Conservation (phyloP, 208 protist species). For the Trypanosoma mega region DNA sequence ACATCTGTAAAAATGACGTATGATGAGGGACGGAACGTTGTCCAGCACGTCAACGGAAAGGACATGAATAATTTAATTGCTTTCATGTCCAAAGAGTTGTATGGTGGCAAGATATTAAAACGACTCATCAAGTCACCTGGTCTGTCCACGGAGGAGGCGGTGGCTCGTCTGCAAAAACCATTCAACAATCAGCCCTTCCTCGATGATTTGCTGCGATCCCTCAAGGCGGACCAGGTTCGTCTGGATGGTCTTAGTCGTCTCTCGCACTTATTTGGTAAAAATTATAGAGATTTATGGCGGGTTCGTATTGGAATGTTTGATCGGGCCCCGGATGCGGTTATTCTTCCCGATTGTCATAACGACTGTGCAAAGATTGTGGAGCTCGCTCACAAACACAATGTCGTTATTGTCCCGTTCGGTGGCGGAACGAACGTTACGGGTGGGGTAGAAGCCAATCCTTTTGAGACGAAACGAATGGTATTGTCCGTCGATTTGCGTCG, state of each 20-base stretch:
- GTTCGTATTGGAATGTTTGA: constrained; percentile 86
- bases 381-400: constrained; percentile 89
- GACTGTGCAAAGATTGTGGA: constrained; percentile 86
- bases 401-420: constrained; percentile 93
- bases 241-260: constrained; percentile 77
- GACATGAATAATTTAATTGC: constrained; percentile 73
- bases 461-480: constrained; percentile 87
- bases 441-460: constrained; percentile 86
- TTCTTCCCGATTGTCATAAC: constrained; percentile 84
- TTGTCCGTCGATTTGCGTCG: constrained; percentile 92
- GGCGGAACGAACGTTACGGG: constrained; percentile 94
- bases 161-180: constrained; percentile 60
- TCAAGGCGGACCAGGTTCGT: constrained; percentile 66
- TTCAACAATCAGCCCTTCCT: constrained; percentile 82
- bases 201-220: constrained; percentile 43
- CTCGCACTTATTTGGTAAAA: constrained; percentile 89
- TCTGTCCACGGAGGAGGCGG: constrained; percentile 69
- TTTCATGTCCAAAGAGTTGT: constrained; percentile 82
- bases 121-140: constrained; percentile 56
- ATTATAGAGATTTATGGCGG: constrained; percentile 92
- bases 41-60: constrained; percentile 77
- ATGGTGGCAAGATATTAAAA: constrained; percentile 37
- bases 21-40: constrained; percentile 50
- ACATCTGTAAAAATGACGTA: constrained; percentile 57
- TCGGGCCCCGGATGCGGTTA: constrained; percentile 87